Evolutionary conservation across 805 yeast species (phyloP).

Genomic region (Kodamaea kaohsiungensis): DNA sequence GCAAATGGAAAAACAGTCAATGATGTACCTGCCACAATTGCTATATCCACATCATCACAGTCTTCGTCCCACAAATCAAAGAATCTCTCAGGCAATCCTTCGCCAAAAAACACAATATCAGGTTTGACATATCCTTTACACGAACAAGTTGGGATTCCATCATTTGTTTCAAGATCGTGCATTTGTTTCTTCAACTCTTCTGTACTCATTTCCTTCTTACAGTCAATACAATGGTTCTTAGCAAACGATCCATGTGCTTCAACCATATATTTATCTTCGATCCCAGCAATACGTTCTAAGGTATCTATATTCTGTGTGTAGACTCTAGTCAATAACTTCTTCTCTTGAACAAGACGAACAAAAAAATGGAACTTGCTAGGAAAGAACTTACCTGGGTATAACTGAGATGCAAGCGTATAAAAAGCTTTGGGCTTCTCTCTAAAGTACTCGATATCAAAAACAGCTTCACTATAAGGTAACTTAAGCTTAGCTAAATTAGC

Average conservation of each 20-base stretch:
- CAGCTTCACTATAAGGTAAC: conserved; percentile 93
- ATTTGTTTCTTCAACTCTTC: conserved; percentile 46
- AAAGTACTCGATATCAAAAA: conserved; percentile 86
- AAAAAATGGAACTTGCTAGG: conserved; percentile 85
- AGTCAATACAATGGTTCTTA: conserved; percentile 76
- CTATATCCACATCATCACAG: conserved; percentile 56
- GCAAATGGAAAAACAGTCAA: conserved; percentile 92
- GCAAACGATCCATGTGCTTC: conserved; percentile 98
- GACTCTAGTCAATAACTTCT: conserved; percentile 61
- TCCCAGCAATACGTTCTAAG: conserved; percentile 82
- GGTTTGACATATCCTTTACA: conserved; percentile 88
- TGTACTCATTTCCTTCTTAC: conserved; percentile 54
- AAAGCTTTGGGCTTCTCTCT: conserved; percentile 78
- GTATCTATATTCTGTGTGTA: conserved; percentile 96
- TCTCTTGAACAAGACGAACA: conserved; percentile 65
- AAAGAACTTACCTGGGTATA: conserved; percentile 82
- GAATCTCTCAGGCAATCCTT: conserved; percentile 70
- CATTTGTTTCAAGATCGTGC: conserved; percentile 24
- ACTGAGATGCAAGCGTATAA: conserved; percentile 77
- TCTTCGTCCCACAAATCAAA: conserved; percentile 69
- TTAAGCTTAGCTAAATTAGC: conserved; percentile 72
- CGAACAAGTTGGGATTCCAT: conserved; percentile 54
- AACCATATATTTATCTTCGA: conserved; percentile 60
- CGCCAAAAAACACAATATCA: conserved; percentile 94
- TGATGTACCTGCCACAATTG: conserved; percentile 91